These are phyloP conservation scores for Termitomyces sp. DNA, from an alignment of 1,284 basidiomycete genomes.

Conservation along the genomic window DNA sequence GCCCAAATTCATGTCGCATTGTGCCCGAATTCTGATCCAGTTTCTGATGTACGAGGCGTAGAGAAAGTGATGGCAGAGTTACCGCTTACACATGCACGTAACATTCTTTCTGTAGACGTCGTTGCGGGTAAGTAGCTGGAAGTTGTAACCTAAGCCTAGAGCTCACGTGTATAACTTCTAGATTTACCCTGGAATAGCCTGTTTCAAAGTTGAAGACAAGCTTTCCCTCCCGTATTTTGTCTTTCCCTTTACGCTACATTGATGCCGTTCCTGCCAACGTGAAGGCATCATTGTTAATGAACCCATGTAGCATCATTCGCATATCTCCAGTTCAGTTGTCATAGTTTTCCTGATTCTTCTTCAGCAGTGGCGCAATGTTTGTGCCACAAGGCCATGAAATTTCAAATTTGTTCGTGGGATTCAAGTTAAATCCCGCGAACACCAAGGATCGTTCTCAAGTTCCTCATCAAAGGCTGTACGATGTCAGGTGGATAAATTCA, in stretches of 20 bases:
- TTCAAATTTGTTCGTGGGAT: constrained; percentile 6
- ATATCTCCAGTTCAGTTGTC: background rate
- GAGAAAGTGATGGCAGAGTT: background rate
- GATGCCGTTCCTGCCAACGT: background rate
- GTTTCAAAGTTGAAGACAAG: background rate
- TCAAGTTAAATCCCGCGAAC: background rate
- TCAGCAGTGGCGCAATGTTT: constrained; percentile 6
- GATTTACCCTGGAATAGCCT: constrained; percentile 1
- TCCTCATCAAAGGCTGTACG: background rate
- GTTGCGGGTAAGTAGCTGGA: background rate
- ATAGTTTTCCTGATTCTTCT: background rate
- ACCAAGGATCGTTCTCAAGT: background rate
- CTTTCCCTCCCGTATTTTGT: background rate
- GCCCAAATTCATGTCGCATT: background rate
- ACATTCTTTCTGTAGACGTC: background rate
- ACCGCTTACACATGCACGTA: background rate
- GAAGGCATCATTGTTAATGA: background rate
- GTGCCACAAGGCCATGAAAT: background rate
- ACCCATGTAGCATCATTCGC: background rate
- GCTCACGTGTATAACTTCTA: background rate
- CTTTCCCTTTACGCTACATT: background rate
- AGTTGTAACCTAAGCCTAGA: background rate
- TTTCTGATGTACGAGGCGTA: background rate
- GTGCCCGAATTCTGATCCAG: background rate
- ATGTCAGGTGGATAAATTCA: background rate